A percentile compares a stretch with the other conserved stretches of the same genome.
These are phyloP conservation scores for Taphrina communis DNA, from an alignment of 1,139 yeast species.

Conservation along the genomic window DNA sequence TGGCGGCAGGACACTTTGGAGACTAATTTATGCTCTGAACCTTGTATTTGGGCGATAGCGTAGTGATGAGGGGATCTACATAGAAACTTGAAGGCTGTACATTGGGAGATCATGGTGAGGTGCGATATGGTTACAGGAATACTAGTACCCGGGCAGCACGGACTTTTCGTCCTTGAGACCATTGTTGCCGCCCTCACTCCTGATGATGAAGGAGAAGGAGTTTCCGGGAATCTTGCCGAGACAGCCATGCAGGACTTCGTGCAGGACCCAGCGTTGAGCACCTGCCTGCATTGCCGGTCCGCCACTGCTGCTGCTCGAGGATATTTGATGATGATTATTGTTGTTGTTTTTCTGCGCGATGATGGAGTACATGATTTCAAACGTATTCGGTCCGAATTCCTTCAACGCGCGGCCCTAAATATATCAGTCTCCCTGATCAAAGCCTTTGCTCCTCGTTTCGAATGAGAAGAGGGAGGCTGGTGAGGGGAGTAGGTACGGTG, in stretches of 20 bases:
- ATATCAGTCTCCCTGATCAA: too few relatives aligned
- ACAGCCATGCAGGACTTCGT: constrained; percentile 29
- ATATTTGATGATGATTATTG: not conserved
- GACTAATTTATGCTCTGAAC: too few relatives aligned
- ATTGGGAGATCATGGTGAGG: not conserved
- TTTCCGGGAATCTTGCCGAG: constrained; percentile 15
- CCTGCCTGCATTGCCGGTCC: not conserved
- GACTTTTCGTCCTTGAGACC: constrained; percentile 1
- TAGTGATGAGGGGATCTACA: not conserved
- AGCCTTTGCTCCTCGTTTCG: too few relatives aligned
- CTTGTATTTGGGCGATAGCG: too few relatives aligned
- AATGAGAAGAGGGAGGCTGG: too few relatives aligned
- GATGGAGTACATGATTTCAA: constrained; percentile 24
- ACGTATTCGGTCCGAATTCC: constrained; percentile 22
- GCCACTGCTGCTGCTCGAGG: not conserved
- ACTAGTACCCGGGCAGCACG: constrained; percentile 14
- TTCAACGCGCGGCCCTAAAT: constrained; percentile 23
- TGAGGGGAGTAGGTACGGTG: not conserved
- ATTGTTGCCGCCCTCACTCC: not conserved
- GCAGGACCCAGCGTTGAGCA: constrained; percentile 14
- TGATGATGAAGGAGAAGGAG: constrained; percentile 27
- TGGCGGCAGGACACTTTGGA: not conserved
- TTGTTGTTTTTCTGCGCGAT: constrained; percentile 20
- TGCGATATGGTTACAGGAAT: not conserved
- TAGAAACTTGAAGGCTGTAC: not conserved